Percentiles rank a stretch among this genome's conserved stretches.
These are phyloP conservation scores for Malassezia globosa DNA, from an alignment of 1,284 basidiomycete genomes.

Conservation along the genomic window DNA sequence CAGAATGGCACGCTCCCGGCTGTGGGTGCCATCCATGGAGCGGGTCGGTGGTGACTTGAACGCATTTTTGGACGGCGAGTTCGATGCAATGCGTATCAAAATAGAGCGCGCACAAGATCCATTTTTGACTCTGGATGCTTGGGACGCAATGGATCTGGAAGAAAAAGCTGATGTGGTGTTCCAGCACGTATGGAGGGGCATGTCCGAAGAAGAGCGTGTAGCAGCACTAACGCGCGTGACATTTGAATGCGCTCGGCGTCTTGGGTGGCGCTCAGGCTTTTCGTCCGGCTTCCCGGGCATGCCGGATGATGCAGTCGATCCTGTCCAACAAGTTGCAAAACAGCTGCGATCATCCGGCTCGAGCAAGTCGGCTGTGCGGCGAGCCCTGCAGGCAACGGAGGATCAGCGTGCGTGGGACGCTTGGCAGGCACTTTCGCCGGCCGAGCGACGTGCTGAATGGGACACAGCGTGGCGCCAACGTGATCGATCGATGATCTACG, in stretches of 20 bases:
- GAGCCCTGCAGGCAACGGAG: conserved; percentile 20
- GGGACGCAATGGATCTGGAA: conserved; percentile 22
- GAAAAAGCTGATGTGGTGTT: conserved; percentile 25
- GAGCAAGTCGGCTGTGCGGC: conserved; percentile 19
- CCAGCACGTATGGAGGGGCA: conserved; percentile 19
- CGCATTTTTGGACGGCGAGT: conserved; percentile 13
- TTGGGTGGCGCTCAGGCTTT: conserved; percentile 43
- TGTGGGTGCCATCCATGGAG: conserved; percentile 10
- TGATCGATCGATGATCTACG: conserved; percentile 37
- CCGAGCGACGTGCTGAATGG: conserved; percentile 27
- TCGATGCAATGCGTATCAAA: conserved; percentile 13
- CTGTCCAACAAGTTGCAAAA: neutral
- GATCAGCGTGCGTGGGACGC: conserved; percentile 30
- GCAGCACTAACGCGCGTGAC: conserved; percentile 20
- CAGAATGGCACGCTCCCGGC: conserved; percentile 16
- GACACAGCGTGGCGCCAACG: conserved; percentile 33
- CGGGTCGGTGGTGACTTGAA: conserved; percentile 8
- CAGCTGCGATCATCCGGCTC: conserved; percentile 13
- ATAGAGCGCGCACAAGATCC: neutral
- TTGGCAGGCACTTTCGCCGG: conserved; percentile 25
- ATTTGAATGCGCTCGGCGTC: conserved; percentile 28
- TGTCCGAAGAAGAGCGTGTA: conserved; percentile 18
- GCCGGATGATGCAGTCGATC: neutral
- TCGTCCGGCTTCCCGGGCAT: conserved; percentile 34
- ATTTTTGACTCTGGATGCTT: conserved; percentile 6